phyloP scores from a whole-genome alignment of 2,329 filamentous ascomycete genomes.

The Cercospora beticola region DNA sequence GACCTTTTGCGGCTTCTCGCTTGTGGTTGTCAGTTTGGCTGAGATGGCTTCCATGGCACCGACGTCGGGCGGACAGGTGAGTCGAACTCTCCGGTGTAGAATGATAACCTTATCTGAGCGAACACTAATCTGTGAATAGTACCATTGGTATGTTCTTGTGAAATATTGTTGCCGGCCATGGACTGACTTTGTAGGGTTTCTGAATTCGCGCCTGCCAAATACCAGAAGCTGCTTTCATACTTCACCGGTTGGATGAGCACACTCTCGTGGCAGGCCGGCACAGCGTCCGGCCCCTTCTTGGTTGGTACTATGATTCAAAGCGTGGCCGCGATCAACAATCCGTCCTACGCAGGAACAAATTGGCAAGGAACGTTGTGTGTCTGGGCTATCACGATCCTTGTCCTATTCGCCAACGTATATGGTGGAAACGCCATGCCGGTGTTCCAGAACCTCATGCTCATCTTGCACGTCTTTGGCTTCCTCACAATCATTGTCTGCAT shows the following conservation, averaged over 20 bases:
- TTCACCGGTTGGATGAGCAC: slow-evolving; percentile 50
- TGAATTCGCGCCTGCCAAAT: slow-evolving; percentile 34
- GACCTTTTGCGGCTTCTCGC: slow-evolving; percentile 29
- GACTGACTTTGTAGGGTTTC: slow-evolving; percentile 24
- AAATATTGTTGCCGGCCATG: neutral
- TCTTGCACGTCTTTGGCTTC: slow-evolving; percentile 43
- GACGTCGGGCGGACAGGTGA: slow-evolving; percentile 32
- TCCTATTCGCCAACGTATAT: slow-evolving; percentile 46
- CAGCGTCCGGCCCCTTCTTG: slow-evolving; percentile 50
- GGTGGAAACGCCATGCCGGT: slow-evolving; percentile 38
- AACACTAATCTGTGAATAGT: slow-evolving; percentile 23
- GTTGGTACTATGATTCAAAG: slow-evolving; percentile 51
- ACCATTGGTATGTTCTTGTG: slow-evolving; percentile 26
- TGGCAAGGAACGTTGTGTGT: slow-evolving; percentile 54
- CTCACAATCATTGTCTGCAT: slow-evolving; percentile 35
- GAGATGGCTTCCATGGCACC: slow-evolving; percentile 41
- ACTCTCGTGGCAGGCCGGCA: slow-evolving; percentile 52
- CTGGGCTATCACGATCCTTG: slow-evolving; percentile 47
- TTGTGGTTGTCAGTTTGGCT: slow-evolving; percentile 31
- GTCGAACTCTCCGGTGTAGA: neutral
- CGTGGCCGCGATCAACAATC: slow-evolving; percentile 45
- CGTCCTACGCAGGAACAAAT: slow-evolving; percentile 42
- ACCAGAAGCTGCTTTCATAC: slow-evolving; percentile 36
- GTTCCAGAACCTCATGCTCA: slow-evolving; percentile 42
- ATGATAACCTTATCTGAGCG: slow-evolving; percentile 20